Evolutionary conservation across 2,329 filamentous ascomycete species (phyloP), one percentile per base, ranked within the genome.

Genomic region (Sordariomycetes sp.): DNA sequence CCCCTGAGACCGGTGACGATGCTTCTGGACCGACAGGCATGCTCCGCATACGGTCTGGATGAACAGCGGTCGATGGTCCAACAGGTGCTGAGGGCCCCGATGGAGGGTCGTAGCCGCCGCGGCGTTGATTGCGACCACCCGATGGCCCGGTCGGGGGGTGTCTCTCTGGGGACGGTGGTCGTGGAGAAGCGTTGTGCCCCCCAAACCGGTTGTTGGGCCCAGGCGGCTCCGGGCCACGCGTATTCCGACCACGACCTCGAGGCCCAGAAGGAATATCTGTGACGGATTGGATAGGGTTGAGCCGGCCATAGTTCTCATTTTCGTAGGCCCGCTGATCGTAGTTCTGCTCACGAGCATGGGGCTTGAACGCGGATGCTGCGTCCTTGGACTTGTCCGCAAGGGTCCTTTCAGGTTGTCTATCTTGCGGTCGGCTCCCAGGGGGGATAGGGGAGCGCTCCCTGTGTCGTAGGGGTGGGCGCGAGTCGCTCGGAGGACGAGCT

Each of bases 251-350:
- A 46, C 64, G 68, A 42, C 63, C 69, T 33, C 67, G 64, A 12
- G 75, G 73, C 3, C 72, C 75, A n/a, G 68, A 68, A 4, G 74
- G 74, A 26, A 70, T 64, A 5, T 41, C 39, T 18, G 60, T 53
- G 52, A 64, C 46, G 17, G 62, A 59, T 32, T 66, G 59, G 32
- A 69, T 64, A 3, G 68, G 57, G 40, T 74, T 79, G 31, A 81
- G 59, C 3, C 76, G 71, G 19, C 76, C 76, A 44, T 79, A 79
- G 36, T 72, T 75, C 12, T 72, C 70, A 49, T 81, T 75, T 42
- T 75, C 68, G 39, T 72, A 67, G 35, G 67, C 59, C 24, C 63
- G 61, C 43, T 72, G 66, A 30, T 76, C 70, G 4, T 57, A 44
- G 20, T 78, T 73, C 3, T 54, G 50, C n/a, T n/a, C n/a, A n/a